phyloP scores from a whole-genome alignment of 257 asterid species.

The Solanum pinnatisectum region DNA sequence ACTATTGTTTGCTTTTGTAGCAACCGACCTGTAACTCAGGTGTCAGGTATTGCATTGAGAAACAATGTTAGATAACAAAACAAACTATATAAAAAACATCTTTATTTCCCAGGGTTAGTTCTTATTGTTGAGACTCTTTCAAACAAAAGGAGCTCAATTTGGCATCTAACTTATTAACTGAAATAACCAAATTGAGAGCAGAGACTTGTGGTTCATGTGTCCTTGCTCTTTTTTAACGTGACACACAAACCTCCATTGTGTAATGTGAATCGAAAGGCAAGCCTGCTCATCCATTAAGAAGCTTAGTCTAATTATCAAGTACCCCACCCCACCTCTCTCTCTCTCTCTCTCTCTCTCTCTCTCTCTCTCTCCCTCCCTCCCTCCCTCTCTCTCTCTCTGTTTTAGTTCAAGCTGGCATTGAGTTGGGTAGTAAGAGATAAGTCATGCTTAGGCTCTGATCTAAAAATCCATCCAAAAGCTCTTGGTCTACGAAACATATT shows the following conservation, averaged over 20 bases:
- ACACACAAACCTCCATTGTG: background rate
- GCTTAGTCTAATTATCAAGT: background rate
- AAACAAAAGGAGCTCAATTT: background rate
- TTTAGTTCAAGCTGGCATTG: background rate
- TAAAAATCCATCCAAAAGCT: background rate
- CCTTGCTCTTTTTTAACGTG: background rate
- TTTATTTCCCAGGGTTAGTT: background rate
- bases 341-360: too few relatives aligned
- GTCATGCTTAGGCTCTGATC: background rate
- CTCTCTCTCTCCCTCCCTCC: too few relatives aligned
- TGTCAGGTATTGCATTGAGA: background rate
- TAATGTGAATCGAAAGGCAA: background rate
- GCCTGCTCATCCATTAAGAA: background rate
- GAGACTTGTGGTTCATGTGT: background rate
- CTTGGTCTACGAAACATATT: background rate
- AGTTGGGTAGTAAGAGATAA: background rate
- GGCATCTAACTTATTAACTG: background rate
- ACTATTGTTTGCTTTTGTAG: background rate
- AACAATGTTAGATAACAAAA: background rate
- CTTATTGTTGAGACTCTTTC: background rate
- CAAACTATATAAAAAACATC: background rate
- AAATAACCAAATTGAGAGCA: background rate
- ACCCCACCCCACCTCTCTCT: too few relatives aligned
- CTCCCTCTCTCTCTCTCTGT: background rate
- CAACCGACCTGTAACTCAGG: background rate